Evolutionary conservation across 73 alveolate species (phyloP).

Genomic region (Paramecium sexaurelia): DNA sequence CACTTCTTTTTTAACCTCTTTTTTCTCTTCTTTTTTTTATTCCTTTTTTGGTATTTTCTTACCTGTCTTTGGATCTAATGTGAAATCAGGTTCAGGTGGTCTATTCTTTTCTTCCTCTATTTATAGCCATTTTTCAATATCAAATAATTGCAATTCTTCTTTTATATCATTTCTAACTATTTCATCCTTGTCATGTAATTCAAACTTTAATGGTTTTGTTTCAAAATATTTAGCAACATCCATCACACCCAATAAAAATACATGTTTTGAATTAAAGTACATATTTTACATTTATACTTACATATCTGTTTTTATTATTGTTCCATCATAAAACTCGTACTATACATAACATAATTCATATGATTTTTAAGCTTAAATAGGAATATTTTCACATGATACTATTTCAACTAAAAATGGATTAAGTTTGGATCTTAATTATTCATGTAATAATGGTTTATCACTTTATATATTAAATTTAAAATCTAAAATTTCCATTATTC

Average conservation of each 20-base stretch:
- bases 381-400: conserved; percentile 55
- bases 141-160: conserved; percentile 60
- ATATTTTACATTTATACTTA: conserved; percentile 34
- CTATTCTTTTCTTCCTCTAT: conserved; percentile 50
- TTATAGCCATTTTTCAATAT: conserved; percentile 55
- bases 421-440: not conserved
- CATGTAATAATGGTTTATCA: conserved; percentile 56
- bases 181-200: conserved; percentile 69
- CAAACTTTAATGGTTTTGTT: conserved; percentile 21
- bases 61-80: conserved; percentile 63
- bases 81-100: conserved; percentile 54
- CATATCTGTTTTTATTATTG: conserved; percentile 22
- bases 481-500: conserved; percentile 60
- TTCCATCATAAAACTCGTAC: conserved; percentile 58
- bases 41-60: conserved; percentile 58
- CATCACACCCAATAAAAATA: conserved; percentile 45
- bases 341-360: conserved; percentile 60
- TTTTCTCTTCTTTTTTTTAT: conserved; percentile 18
- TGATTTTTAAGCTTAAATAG: conserved; percentile 52
- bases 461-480: conserved; percentile 44
- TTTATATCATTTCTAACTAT: conserved; percentile 54
- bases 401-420: conserved; percentile 59
- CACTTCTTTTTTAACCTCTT: conserved; percentile 63
- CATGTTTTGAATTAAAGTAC: conserved; percentile 47
- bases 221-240: not conserved